A percentile compares a stretch with the other conserved stretches of the same genome.
These are phyloP conservation scores for Perkinsus chesapeaki DNA, from an alignment of 169 alveolate genomes.

Conservation along the genomic window DNA sequence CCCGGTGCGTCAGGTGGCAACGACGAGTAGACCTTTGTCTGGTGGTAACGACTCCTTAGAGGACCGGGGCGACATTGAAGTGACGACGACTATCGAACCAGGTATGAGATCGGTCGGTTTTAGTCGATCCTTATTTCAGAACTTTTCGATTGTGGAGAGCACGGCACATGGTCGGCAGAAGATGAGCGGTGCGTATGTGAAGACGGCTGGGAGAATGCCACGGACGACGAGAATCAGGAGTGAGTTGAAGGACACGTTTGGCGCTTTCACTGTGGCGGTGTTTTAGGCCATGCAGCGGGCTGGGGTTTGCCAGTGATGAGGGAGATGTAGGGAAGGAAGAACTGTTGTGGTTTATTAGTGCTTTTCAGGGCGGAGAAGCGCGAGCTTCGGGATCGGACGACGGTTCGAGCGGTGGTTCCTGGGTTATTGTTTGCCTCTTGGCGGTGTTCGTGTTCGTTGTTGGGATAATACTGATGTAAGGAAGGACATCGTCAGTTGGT, in stretches of 20 bases:
- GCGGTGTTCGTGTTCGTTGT: neutral
- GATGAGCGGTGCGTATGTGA: neutral
- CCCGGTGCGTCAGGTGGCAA: neutral
- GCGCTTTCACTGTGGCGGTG: too few species aligned
- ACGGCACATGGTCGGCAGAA: neutral
- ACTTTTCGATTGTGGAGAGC: neutral
- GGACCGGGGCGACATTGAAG: neutral
- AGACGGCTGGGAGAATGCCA: neutral
- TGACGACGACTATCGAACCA: neutral
- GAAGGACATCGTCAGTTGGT: neutral
- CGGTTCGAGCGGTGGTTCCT: neutral
- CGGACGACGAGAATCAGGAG: neutral
- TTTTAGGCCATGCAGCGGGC: neutral
- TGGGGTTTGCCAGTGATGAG: neutral
- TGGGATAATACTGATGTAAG: neutral
- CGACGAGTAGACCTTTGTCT: neutral
- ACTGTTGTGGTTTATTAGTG: neutral
- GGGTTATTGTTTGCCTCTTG: neutral
- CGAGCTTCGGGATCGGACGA: neutral
- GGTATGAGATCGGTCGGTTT: neutral
- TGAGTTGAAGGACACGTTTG: too few species aligned
- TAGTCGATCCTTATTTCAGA: neutral
- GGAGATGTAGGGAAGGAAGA: neutral
- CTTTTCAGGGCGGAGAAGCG: neutral
- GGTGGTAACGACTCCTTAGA: neutral